Evolutionary conservation across 148 eudicot species (phyloP).

Genomic region (Euryodendron excelsum): DNA sequence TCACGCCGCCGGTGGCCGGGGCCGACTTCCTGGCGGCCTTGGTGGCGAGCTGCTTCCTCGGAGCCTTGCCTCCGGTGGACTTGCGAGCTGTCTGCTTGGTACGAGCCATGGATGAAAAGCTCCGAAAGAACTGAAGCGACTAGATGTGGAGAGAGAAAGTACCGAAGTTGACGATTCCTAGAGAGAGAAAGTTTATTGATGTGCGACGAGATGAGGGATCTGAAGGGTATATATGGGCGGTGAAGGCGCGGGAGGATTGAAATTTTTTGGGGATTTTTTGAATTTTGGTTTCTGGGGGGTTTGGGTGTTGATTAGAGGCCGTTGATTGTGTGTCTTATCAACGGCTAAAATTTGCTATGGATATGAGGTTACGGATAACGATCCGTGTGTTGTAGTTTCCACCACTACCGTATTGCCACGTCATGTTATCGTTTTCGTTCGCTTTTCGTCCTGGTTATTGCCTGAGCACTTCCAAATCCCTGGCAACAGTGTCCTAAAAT

Average conservation of each 20-base stretch:
- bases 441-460: no score
- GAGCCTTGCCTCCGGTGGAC: conserved; percentile 2
- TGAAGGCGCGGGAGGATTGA: background rate
- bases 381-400: no score
- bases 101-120: background rate
- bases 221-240: background rate
- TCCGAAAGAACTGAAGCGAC: background rate
- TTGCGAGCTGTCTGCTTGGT: no score
- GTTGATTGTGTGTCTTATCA: background rate
- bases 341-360: background rate
- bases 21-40: conserved; percentile 11
- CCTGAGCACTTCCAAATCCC: no score
- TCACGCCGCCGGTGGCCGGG: conserved; percentile 12
- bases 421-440: no score
- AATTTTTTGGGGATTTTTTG: background rate
- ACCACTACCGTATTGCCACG: no score
- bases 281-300: background rate
- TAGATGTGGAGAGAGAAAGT: background rate
- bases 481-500: no score
- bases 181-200: background rate
- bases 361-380: no score
- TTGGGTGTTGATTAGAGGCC: background rate
- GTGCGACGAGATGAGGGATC: background rate
- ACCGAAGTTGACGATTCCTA: no score
- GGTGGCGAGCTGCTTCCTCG: conserved; percentile 8